Conservation (phyloP, 139 green algal species). For the Micractinium sp. region DNA sequence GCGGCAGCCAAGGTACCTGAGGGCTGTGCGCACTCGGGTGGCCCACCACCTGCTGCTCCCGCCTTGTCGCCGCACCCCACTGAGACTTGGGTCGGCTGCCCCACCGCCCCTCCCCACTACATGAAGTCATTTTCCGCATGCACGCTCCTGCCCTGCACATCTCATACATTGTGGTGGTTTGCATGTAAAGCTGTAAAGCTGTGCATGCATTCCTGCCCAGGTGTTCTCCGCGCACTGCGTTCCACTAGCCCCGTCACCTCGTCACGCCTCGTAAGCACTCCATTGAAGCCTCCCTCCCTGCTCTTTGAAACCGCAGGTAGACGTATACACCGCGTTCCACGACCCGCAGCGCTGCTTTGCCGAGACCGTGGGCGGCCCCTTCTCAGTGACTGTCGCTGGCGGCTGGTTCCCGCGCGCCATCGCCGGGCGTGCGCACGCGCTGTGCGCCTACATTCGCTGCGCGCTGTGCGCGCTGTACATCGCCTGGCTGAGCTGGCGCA, state of each 20-base stretch:
- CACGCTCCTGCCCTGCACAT: too few species aligned
- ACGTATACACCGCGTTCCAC: constrained; percentile 94
- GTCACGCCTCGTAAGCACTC: too few species aligned
- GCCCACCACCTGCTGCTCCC: too few species aligned
- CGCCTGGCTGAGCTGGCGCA: constrained; percentile 54
- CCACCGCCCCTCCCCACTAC: too few species aligned
- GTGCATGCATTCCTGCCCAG: background rate
- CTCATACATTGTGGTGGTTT: too few species aligned
- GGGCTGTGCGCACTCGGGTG: background rate
- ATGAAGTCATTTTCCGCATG: too few species aligned
- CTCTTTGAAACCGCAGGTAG: constrained; percentile 56
- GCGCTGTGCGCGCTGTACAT: constrained; percentile 73
- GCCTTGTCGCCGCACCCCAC: too few species aligned
- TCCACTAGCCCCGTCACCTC: too few species aligned
- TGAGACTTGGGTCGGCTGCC: too few species aligned
- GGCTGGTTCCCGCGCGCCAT: constrained; percentile 89
- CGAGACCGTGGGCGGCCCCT: constrained; percentile 84
- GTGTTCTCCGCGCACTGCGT: too few species aligned
- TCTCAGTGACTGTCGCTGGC: constrained; percentile 80
- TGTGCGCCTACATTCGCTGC: constrained; percentile 92
- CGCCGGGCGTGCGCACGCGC: constrained; percentile 64
- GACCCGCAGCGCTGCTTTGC: constrained; percentile 87
- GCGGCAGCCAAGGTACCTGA: background rate
- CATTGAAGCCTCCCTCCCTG: too few species aligned
- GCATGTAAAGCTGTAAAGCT: too few species aligned